Evolutionary conservation across 2,329 filamentous ascomycete species (phyloP), one percentile per base, ranked within the genome.

Genomic region (Sclerotinia borealis): DNA sequence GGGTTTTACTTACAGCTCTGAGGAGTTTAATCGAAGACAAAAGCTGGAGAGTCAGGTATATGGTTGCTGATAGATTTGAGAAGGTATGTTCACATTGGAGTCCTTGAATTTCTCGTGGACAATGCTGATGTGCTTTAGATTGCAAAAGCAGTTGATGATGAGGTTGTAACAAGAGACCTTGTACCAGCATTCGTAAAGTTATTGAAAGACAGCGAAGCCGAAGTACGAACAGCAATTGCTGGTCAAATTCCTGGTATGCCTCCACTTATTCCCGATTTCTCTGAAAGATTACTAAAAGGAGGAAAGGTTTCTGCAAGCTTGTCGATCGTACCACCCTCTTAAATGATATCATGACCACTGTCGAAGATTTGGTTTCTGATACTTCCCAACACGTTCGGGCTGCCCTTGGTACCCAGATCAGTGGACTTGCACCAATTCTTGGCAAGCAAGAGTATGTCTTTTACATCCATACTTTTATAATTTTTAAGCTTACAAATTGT

Each of bases 21-120:
- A 89, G 95, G 72, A 96, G 86, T 79, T 79, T 99, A 74, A 98
- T 99, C 79, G 95, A 97, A 74, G 95, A 99, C 77, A 99, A 98
- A 85, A 98, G 95, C 80, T 99, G 95, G 95, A 88, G 95, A 74
- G 95, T 99, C 65, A 87, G 95, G 76, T 99, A 98, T 78, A 99
- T 99, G 95, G 95, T 99, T 72, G 95, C 95, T 55, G 95, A 99
- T 77, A 87, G 92, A 75, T 99, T 97, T 74, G 95, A 99, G 78
- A 97, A 98, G 89, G 92, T 92, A 74, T 56, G 74, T 59, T 15
- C 45, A 19, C 13, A 48, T 49, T 51, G 7, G 29, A 27, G 34
- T n/a, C 52, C 43, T n/a, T 47, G 37, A 11, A 19, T 25, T 55
- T 25, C 36, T 29, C 27, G 31, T 27, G 11, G 52, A 10, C 10